Percentiles rank a stretch among this genome's conserved stretches.
phyloP scores from a whole-genome alignment of 352 stramenopile species.

The Aphanomyces invadans region DNA sequence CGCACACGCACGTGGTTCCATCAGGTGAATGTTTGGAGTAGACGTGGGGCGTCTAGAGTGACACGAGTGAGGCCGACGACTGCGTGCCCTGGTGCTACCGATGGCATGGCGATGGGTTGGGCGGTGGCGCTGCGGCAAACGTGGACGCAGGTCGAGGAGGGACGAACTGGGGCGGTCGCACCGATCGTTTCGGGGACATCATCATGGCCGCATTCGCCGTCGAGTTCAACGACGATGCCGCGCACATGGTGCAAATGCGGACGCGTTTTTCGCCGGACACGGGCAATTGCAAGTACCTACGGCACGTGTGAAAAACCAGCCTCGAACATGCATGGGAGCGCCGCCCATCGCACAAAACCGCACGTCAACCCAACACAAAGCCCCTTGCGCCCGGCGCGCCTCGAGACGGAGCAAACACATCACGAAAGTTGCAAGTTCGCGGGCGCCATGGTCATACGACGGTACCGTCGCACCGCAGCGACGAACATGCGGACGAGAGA shows the following conservation, averaged over 20 bases:
- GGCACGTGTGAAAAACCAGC: background rate
- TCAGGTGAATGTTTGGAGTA: background rate
- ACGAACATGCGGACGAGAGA: too few species aligned
- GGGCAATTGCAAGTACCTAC: conserved; percentile 51
- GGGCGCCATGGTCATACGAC: too few species aligned
- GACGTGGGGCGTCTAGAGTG: background rate
- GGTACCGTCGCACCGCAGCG: too few species aligned
- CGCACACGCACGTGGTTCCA: background rate
- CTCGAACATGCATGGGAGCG: background rate
- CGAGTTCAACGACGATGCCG: conserved; percentile 28
- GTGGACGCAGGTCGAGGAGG: too few species aligned
- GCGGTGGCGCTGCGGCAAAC: background rate
- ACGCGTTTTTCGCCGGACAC: conserved; percentile 71
- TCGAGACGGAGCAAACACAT: too few species aligned
- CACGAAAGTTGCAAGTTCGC: too few species aligned
- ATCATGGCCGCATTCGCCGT: too few species aligned
- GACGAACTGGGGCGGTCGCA: too few species aligned
- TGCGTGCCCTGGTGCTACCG: background rate
- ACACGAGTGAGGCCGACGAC: background rate
- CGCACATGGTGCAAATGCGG: conserved; percentile 79
- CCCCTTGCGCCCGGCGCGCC: too few species aligned
- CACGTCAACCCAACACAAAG: too few species aligned
- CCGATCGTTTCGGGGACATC: too few species aligned
- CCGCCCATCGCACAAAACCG: too few species aligned
- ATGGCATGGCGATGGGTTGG: background rate